These are phyloP conservation scores for Stephania cephalantha DNA, from an alignment of 164 flowering plant species.

Conservation along the genomic window DNA sequence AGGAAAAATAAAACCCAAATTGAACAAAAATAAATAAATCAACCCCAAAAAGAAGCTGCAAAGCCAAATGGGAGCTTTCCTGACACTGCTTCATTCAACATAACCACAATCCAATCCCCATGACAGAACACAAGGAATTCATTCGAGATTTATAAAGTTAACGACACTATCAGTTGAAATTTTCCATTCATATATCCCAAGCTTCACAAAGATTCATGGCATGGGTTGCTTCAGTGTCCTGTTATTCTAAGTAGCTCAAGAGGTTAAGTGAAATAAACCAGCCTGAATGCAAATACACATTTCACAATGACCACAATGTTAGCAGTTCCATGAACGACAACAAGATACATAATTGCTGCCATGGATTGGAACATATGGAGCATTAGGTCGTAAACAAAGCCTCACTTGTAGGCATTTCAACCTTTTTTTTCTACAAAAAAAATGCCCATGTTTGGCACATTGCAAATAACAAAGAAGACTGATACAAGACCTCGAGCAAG, in stretches of 20 bases:
- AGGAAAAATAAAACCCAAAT: neutral
- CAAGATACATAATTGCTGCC: neutral
- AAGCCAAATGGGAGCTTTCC: neutral
- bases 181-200: neutral
- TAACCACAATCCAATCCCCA: neutral
- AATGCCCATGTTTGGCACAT: neutral
- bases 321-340: neutral
- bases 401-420: neutral
- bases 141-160: neutral
- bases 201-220: neutral
- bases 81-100: neutral
- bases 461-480: constrained; percentile 2
- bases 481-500: neutral
- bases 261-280: neutral
- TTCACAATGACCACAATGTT: neutral
- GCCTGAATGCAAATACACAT: neutral
- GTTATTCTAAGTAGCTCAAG: neutral
- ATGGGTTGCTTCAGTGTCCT: neutral
- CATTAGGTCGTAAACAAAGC: neutral
- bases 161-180: neutral
- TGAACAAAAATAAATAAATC: no score
- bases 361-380: neutral
- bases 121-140: neutral
- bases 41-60: neutral
- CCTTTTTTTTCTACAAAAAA: no score